Evolutionary conservation across 192 early-diverging fungal genomes (phyloP).

Genomic region (Nowakowskiella sp.): DNA sequence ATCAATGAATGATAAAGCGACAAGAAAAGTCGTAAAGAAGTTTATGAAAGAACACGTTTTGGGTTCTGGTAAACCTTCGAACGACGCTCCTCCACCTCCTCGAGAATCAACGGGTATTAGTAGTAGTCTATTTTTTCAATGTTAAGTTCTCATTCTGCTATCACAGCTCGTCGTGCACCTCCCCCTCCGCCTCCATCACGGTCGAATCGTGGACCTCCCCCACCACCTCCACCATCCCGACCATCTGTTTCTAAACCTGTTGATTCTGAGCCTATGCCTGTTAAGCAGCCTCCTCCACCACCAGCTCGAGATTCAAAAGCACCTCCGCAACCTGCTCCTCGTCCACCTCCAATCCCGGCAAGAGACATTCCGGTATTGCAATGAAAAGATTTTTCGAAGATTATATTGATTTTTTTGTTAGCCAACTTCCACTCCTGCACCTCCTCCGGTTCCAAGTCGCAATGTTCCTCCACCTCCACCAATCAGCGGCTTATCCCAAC

Average conservation of each 20-base stretch:
- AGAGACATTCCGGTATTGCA: not conserved
- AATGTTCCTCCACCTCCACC: constrained; percentile 1
- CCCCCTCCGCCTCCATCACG: constrained; percentile 18
- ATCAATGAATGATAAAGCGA: constrained; percentile 36
- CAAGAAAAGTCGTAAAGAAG: constrained; percentile 32
- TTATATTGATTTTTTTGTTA: too few species aligned
- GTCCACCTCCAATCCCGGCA: not conserved
- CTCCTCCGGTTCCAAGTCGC: constrained; percentile 6
- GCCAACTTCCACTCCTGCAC: constrained; percentile 3
- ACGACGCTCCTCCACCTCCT: constrained; percentile 2
- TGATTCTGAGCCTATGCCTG: too few species aligned
- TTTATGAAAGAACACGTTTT: constrained; percentile 43
- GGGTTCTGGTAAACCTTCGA: not conserved
- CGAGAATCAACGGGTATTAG: not conserved
- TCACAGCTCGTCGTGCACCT: constrained; percentile 17
- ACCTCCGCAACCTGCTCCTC: constrained; percentile 15
- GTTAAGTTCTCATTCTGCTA: constrained; percentile 7
- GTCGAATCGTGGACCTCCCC: constrained; percentile 4
- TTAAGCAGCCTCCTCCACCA: constrained; percentile 1
- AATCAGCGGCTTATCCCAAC: not conserved
- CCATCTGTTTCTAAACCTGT: too few species aligned
- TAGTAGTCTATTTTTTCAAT: constrained; percentile 2
- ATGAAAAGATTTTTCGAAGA: too few species aligned
- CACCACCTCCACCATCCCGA: not conserved
- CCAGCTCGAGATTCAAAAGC: constrained; percentile 1